These are phyloP conservation scores for Phytophthora capsici DNA, from an alignment of 352 stramenopile species.

Conservation along the genomic window DNA sequence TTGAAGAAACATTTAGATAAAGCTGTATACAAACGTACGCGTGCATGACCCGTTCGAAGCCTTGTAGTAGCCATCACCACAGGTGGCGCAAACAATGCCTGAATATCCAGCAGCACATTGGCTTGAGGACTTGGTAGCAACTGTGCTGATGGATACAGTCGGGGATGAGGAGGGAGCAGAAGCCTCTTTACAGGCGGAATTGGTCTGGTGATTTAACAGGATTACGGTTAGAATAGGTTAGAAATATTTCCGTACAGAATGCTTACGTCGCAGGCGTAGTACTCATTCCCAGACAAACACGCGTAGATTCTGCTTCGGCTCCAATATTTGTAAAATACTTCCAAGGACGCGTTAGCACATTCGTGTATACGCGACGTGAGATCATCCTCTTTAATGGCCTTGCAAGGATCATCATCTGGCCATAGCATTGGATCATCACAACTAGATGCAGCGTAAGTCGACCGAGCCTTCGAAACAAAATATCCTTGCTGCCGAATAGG, in stretches of 20 bases:
- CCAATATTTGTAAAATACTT: constrained; percentile 61
- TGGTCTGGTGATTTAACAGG: constrained; percentile 30
- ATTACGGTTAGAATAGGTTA: neutral
- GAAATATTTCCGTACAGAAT: neutral
- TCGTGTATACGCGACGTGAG: constrained; percentile 50
- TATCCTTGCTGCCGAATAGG: constrained; percentile 53
- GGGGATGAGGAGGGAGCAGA: constrained; percentile 3
- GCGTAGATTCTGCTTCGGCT: constrained; percentile 63
- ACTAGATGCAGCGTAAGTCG: constrained; percentile 41
- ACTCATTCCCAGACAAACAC: constrained; percentile 64
- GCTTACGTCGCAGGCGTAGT: constrained; percentile 69
- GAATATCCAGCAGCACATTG: constrained; percentile 62
- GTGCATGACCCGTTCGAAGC: constrained; percentile 65
- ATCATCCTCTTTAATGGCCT: constrained; percentile 27
- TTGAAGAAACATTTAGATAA: neutral
- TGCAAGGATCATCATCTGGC: constrained; percentile 59
- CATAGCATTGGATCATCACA: constrained; percentile 52
- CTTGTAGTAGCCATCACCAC: constrained; percentile 57
- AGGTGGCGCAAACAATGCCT: constrained; percentile 60
- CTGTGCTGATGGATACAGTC: constrained; percentile 20
- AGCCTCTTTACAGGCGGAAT: constrained; percentile 34
- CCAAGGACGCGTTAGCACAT: constrained; percentile 37
- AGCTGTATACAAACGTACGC: constrained; percentile 32
- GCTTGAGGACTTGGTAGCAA: constrained; percentile 5
- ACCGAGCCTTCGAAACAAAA: constrained; percentile 50